phyloP scores from a whole-genome alignment of 371 early-diverging fungal species.

The Phascolomyces articulosus region DNA sequence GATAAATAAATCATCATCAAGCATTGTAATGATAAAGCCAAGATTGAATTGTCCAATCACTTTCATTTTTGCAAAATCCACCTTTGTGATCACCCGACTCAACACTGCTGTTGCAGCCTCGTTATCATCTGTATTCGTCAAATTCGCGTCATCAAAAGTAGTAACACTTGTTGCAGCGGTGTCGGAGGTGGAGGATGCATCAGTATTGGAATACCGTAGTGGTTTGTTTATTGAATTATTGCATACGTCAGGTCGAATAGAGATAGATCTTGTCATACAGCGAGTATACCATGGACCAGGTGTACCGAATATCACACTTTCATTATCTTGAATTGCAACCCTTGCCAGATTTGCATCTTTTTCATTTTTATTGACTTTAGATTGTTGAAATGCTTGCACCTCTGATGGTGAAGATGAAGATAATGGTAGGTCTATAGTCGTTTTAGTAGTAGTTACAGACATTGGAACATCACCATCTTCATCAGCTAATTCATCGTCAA shows the following conservation, averaged over 20 bases:
- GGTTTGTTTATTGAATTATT: not conserved
- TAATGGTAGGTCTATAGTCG: not conserved
- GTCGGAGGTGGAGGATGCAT: no score
- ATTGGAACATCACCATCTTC: not conserved
- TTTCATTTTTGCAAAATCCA: slow-evolving; percentile 84
- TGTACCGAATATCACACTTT: not conserved
- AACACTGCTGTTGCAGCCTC: slow-evolving; percentile 57
- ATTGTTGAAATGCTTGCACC: no score
- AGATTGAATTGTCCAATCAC: slow-evolving; percentile 98
- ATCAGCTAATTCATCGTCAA: slow-evolving; percentile 1
- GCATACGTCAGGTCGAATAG: not conserved
- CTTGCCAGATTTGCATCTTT: not conserved
- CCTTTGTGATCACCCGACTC: slow-evolving; percentile 70
- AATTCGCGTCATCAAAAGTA: slow-evolving; percentile 32
- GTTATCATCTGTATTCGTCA: slow-evolving; percentile 46
- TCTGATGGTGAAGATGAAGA: no score
- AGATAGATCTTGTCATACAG: not conserved
- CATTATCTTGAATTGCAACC: not conserved
- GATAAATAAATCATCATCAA: slow-evolving; percentile 83
- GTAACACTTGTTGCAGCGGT: not conserved
- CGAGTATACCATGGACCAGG: slow-evolving; percentile 9
- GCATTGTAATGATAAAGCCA: slow-evolving; percentile 92
- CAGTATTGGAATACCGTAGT: not conserved
- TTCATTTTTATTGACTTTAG: not conserved
- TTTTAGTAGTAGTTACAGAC: not conserved